phyloP scores from a whole-genome alignment of 768 basidiomycete genomes.

The Pleurotus citrinopileatus region DNA sequence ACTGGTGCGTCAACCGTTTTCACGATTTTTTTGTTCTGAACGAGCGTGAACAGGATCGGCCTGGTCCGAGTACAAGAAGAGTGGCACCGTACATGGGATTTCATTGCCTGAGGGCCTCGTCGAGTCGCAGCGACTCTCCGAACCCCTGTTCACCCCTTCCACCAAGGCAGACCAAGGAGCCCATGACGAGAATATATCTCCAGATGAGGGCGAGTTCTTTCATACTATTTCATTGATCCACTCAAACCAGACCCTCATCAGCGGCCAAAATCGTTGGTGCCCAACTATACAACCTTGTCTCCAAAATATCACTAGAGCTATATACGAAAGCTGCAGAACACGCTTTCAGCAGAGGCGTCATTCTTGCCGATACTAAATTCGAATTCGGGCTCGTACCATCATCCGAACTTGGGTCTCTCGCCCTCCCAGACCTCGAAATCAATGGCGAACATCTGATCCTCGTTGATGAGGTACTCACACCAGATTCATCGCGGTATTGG shows the following conservation, averaged over 20 bases:
- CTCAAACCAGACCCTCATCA: slow-evolving; percentile 23
- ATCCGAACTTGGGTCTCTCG: slow-evolving; percentile 10
- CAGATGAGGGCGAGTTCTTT: slow-evolving; percentile 57
- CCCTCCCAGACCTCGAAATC: slow-evolving; percentile 15
- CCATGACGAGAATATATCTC: slow-evolving; percentile 96
- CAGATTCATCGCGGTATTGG: slow-evolving; percentile 98
- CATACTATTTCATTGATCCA: slow-evolving; percentile 9
- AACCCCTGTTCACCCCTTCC: slow-evolving; percentile 92
- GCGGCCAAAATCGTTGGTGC: slow-evolving; percentile 66
- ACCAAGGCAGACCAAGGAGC: slow-evolving; percentile 94
- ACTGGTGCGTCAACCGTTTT: slow-evolving; percentile 48
- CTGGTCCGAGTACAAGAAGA: slow-evolving; percentile 90
- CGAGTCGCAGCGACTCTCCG: slow-evolving; percentile 82
- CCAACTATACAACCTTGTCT: slow-evolving; percentile 59
- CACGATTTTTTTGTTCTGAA: too few relatives aligned
- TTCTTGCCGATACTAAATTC: slow-evolving; percentile 98
- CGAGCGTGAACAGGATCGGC: slow-evolving; percentile 69
- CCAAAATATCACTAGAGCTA: slow-evolving; percentile 56
- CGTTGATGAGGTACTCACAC: slow-evolving; percentile 95
- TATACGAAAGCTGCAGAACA: slow-evolving; percentile 76
- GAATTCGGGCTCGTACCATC: slow-evolving; percentile 85
- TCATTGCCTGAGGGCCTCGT: slow-evolving; percentile 67
- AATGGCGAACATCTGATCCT: slow-evolving; percentile 62
- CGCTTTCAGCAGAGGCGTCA: slow-evolving; percentile 74
- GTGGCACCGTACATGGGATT: slow-evolving; percentile 87